Evolutionary conservation across 164 flowering plant species (phyloP).

Genomic region (Tinospora cordifolia): DNA sequence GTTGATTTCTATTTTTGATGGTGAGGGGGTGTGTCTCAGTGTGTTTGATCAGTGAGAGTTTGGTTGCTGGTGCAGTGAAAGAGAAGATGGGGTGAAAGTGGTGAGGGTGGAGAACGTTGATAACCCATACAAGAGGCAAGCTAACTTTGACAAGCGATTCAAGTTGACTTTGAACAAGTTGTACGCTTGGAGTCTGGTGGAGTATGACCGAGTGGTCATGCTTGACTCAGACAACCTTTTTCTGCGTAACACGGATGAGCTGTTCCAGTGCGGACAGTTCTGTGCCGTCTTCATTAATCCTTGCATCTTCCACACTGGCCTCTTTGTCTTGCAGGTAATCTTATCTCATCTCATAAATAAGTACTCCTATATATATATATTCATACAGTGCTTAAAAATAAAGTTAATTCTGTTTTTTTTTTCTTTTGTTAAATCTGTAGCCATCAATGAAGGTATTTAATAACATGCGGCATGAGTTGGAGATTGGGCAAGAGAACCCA

Average conservation of each 20-base stretch:
- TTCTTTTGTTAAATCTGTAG: constrained; percentile 31
- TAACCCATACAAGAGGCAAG: constrained; percentile 60
- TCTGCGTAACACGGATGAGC: constrained; percentile 71
- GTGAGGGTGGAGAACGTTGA: constrained; percentile 66
- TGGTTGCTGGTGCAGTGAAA: constrained; percentile 37
- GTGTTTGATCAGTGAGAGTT: too few species aligned
- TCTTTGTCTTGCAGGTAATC: constrained; percentile 82
- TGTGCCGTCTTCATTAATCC: constrained; percentile 99
- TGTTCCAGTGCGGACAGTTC: constrained; percentile 92
- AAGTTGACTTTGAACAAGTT: constrained; percentile 83
- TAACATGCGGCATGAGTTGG: constrained; percentile 64
- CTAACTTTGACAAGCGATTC: constrained; percentile 50
- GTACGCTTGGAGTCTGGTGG: constrained; percentile 81
- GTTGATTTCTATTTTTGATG: too few species aligned
- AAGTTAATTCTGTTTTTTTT: too few species aligned
- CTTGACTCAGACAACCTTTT: constrained; percentile 92
- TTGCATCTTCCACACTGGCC: constrained; percentile 97
- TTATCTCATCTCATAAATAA: too few species aligned
- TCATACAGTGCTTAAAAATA: neutral
- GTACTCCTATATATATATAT: too few species aligned
- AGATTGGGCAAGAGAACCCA: constrained; percentile 43
- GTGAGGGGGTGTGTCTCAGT: too few species aligned
- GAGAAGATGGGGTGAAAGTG: constrained; percentile 90
- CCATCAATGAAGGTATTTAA: constrained; percentile 77
- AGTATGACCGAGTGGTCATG: constrained; percentile 90